A percentile compares a stretch with the other conserved stretches of the same genome.
Conservation (phyloP, 768 basidiomycete species). For the Tephrocybe sp. region DNA sequence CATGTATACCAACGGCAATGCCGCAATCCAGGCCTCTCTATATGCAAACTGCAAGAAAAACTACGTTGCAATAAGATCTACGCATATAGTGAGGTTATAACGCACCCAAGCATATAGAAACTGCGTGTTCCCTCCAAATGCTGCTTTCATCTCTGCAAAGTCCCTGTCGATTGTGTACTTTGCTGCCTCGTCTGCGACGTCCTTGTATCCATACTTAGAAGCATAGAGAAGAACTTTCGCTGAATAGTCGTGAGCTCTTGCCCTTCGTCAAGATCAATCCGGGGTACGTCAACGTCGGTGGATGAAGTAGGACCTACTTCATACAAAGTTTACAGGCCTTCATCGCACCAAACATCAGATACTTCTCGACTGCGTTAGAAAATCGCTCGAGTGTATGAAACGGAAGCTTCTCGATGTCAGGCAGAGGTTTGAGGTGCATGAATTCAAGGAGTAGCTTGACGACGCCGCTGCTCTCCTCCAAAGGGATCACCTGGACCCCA, state of each 20-base stretch:
- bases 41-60: constrained; percentile 1
- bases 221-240: constrained; percentile 6
- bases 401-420: constrained; percentile 5
- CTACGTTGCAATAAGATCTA: not conserved
- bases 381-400: constrained; percentile 1
- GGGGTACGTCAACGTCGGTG: too few species aligned
- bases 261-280: not conserved
- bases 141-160: not conserved
- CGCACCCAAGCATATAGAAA: constrained; percentile 3
- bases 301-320: constrained; percentile 4
- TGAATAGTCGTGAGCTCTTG: not conserved
- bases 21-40: constrained; percentile 4
- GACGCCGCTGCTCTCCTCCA: not conserved
- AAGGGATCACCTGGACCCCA: not conserved
- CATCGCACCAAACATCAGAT: constrained; percentile 11
- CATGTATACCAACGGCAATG: not conserved
- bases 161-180: not conserved
- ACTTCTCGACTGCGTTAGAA: constrained; percentile 14
- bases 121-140: not conserved
- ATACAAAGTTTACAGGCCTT: constrained; percentile 11
- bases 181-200: constrained; percentile 7
- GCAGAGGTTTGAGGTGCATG: constrained; percentile 1
- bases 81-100: not conserved
- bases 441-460: constrained; percentile 4
- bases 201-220: constrained; percentile 5